phyloP scores from a whole-genome alignment of 306 rosid genomes.

The Hippophae rhamnoides region DNA sequence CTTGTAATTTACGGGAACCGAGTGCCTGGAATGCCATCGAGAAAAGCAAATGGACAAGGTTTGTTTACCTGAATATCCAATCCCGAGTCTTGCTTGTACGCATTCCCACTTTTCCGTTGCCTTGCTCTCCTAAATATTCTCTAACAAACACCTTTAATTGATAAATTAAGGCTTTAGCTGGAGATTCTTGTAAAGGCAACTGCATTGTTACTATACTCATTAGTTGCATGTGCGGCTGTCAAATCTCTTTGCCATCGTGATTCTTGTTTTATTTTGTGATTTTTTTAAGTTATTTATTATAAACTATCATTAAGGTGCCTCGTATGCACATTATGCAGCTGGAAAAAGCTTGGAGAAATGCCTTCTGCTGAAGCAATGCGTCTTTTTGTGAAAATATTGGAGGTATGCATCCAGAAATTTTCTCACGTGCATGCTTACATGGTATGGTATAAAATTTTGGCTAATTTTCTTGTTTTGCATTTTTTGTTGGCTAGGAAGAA shows the following conservation, averaged over 20 bases:
- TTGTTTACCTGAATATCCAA: conserved; percentile 15
- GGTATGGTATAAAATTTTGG: conserved; percentile 9
- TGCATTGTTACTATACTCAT: not conserved
- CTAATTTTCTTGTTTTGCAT: conserved; percentile 16
- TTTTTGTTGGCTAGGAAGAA: conserved; percentile 59
- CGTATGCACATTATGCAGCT: conserved; percentile 49
- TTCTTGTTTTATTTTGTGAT: conserved; percentile 9
- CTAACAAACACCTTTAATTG: not conserved
- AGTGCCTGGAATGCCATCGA: conserved; percentile 85
- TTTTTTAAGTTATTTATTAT: not conserved
- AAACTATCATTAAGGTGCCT: conserved; percentile 1
- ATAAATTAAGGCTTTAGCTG: not conserved
- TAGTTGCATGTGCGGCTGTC: not conserved
- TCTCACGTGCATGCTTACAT: conserved; percentile 10
- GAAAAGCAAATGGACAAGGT: conserved; percentile 97
- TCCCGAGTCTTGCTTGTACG: not conserved
- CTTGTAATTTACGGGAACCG: conserved; percentile 76
- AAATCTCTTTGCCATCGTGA: not conserved
- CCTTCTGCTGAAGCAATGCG: conserved; percentile 91
- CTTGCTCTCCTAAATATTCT: not conserved
- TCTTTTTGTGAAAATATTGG: conserved; percentile 92
- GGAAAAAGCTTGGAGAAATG: conserved; percentile 92
- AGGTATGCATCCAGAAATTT: conserved; percentile 34
- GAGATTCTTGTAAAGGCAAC: not conserved
- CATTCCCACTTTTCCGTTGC: not conserved